Evolutionary conservation across 768 basidiomycete species (phyloP).

Genomic region (Lentinula detonsa): DNA sequence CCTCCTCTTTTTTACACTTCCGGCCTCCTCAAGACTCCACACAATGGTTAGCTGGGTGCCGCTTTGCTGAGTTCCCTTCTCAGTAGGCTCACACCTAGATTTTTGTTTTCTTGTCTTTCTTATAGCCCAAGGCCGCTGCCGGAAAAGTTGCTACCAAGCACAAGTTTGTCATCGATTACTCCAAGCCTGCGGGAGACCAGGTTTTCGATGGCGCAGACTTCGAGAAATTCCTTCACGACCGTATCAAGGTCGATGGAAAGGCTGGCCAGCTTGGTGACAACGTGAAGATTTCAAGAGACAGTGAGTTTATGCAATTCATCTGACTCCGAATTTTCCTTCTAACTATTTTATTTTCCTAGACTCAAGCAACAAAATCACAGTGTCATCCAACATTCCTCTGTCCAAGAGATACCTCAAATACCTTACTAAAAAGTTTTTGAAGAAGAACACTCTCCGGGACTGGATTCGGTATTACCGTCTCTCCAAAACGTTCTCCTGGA

Average conservation of each 20-base stretch:
- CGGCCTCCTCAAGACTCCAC: constrained; percentile 27
- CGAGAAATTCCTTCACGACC: constrained; percentile 89
- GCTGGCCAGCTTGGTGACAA: constrained; percentile 87
- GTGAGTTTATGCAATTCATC: constrained; percentile 37
- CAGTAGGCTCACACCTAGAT: constrained; percentile 75
- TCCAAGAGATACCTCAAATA: constrained; percentile 99
- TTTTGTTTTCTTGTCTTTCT: constrained; percentile 20
- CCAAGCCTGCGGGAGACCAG: constrained; percentile 63
- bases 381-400: constrained; percentile 83
- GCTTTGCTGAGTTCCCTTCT: constrained; percentile 91
- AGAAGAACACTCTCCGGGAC: constrained; percentile 94
- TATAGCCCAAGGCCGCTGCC: constrained; percentile 54
- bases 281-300: constrained; percentile 83
- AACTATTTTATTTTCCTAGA: constrained; percentile 1
- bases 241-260: constrained; percentile 91
- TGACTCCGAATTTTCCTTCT: not conserved
- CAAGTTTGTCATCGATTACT: constrained; percentile 85
- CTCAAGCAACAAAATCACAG: constrained; percentile 67
- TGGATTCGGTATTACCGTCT: constrained; percentile 76
- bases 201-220: constrained; percentile 58
- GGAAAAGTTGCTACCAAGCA: constrained; percentile 56
- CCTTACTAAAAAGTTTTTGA: constrained; percentile 98
- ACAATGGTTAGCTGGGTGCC: constrained; percentile 66
- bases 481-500: not conserved
- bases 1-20: constrained; percentile 20